Percentiles rank a stretch among this genome's conserved stretches.
Evolutionary conservation across 345 rosid genomes (phyloP).

Genomic region (Raphanus sativus): DNA sequence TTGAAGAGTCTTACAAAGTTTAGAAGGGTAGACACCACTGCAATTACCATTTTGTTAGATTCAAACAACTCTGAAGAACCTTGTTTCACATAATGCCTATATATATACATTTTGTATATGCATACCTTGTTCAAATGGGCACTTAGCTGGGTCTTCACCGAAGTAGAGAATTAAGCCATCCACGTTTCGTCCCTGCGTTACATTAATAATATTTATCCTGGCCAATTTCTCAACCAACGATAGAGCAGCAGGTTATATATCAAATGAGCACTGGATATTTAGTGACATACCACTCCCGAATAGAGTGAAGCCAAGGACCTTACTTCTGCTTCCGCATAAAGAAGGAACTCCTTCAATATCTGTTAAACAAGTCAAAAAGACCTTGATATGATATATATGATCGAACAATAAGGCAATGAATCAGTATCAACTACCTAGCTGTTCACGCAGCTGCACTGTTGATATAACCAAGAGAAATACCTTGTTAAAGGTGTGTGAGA

Average conservation of each 20-base stretch:
- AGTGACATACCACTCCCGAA: conserved; percentile 74
- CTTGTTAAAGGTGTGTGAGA: conserved; percentile 69
- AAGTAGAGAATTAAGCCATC: conserved; percentile 89
- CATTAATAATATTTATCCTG: background rate
- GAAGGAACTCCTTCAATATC: conserved; percentile 76
- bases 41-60: conserved; percentile 24
- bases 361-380: background rate
- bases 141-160: conserved; percentile 95
- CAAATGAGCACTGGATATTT: background rate
- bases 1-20: conserved; percentile 79
- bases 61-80: background rate
- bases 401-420: conserved; percentile 1
- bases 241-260: background rate
- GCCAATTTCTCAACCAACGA: background rate
- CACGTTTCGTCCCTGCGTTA: conserved; percentile 72
- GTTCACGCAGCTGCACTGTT: background rate
- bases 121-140: conserved; percentile 89
- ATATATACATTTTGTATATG: background rate
- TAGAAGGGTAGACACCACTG: conserved; percentile 74
- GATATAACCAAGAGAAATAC: conserved; percentile 36
- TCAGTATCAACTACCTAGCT: conserved; percentile 6
- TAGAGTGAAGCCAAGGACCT: conserved; percentile 75
- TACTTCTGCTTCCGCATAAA: conserved; percentile 81
- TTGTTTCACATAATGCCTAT: background rate
- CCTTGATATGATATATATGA: background rate